Evolutionary conservation across 2,329 filamentous ascomycete genomes (phyloP).

Genomic region (Talaromyces sp.): DNA sequence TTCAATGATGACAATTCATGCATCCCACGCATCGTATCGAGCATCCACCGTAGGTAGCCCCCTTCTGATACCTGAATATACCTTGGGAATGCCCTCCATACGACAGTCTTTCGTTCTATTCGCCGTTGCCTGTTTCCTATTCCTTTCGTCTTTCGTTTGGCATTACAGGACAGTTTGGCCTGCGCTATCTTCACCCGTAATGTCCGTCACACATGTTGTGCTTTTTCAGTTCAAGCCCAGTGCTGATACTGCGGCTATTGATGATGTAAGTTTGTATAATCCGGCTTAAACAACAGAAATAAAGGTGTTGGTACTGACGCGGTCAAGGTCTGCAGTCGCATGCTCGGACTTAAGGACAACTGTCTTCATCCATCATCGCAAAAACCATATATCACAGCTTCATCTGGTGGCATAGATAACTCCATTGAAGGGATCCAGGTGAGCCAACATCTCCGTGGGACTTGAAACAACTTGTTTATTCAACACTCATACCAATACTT

Average conservation of each 20-base stretch:
- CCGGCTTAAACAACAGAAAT: neutral
- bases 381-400: constrained; percentile 60
- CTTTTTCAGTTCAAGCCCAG: constrained; percentile 64
- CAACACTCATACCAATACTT: too few species aligned
- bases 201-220: constrained; percentile 68
- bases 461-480: too few species aligned
- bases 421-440: constrained; percentile 63
- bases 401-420: constrained; percentile 61
- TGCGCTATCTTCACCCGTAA: constrained; percentile 30
- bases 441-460: constrained; percentile 22
- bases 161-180: neutral
- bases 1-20: neutral
- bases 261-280: constrained; percentile 51
- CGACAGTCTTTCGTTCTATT: neutral
- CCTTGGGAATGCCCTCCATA: neutral
- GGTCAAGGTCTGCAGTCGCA: constrained; percentile 54
- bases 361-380: constrained; percentile 61
- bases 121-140: neutral
- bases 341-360: constrained; percentile 57
- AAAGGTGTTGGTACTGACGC: constrained; percentile 6
- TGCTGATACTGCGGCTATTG: constrained; percentile 50
- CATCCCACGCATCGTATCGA: neutral
- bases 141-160: constrained; percentile 8
- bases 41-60: neutral
- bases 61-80: neutral